Evolutionary conservation across 352 stramenopile species (phyloP), one percentile per base, ranked within the genome.

Genomic region (Elongisporangium senticosum): DNA sequence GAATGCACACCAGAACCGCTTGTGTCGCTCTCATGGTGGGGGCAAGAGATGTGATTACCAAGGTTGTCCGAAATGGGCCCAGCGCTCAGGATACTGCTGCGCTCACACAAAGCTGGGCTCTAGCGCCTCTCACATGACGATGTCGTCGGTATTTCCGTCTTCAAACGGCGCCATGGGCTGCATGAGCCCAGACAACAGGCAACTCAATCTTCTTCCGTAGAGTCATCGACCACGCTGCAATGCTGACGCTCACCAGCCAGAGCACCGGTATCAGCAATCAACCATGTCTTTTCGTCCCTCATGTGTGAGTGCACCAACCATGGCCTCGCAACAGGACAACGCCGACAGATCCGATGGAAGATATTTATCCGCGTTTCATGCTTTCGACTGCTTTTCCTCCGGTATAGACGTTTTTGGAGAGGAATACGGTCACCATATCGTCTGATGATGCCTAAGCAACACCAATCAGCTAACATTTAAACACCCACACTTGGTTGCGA

Each of bases 1-100:
- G 71, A 90, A 92, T 55, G 83, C 81, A 7, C 85, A 94, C 56
- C 86, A 93, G 55, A 91, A 92, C 59, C 79, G 82, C 15, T 69
- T 91, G 55, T 96, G 87, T 40, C 80, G 83, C 10, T 90, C 77
- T 7, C 87, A 96, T 22, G 87, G 87, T 26, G 87, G 87, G 22
- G 86, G 86, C 24, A 92, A 92, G 59, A 75, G 86, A 0, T 96
- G 87, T 56, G 74, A 89, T 61, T 88, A 79, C 53, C 76, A 79
- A 26, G 81, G 79, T 3, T 96, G 87, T 43, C 74, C 80, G 0
- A 94, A 94, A 69, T 91, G 86, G 77, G 86, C 84, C 3, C 87
- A 95, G 55, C 84, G 86, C 28, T 92, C 82, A 4, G 85, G 86
- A 28, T 96, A 79, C 58, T 96, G 87, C 68, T 92, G 80, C 37